phyloP scores from a whole-genome alignment of 768 basidiomycete species.

The Termitomyces sp. region DNA sequence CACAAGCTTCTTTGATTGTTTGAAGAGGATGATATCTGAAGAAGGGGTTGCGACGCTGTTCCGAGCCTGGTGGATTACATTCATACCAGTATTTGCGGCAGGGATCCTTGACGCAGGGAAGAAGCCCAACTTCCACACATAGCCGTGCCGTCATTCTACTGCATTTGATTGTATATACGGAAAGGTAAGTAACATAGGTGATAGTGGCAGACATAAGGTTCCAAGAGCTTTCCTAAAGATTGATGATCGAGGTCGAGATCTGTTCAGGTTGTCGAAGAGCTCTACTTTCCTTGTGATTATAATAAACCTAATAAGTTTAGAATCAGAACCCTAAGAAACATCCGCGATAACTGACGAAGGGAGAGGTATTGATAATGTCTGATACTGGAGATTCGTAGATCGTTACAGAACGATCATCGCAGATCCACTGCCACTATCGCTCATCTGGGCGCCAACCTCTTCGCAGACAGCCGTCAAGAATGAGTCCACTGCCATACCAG shows the following conservation, averaged over 20 bases:
- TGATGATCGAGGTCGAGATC: neutral
- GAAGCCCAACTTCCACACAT: neutral
- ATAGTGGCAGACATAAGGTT: neutral
- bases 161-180: no score
- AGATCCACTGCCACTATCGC: constrained; percentile 11
- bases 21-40: constrained; percentile 69
- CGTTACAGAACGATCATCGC: constrained; percentile 6
- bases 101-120: constrained; percentile 2
- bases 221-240: neutral
- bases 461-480: constrained; percentile 8
- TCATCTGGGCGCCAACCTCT: constrained; percentile 8
- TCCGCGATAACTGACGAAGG: neutral
- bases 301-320: neutral
- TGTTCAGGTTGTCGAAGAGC: neutral
- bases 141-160: neutral
- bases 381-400: neutral
- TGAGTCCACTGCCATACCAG: constrained; percentile 5
- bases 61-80: constrained; percentile 81
- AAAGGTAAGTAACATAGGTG: neutral
- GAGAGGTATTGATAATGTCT: neutral
- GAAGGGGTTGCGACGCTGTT: constrained; percentile 71
- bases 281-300: neutral
- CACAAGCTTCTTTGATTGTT: constrained; percentile 65
- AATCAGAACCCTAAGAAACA: neutral
- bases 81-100: constrained; percentile 22